Conservation (phyloP, 2,329 filamentous ascomycete species). For the Cercospora sp. region DNA sequence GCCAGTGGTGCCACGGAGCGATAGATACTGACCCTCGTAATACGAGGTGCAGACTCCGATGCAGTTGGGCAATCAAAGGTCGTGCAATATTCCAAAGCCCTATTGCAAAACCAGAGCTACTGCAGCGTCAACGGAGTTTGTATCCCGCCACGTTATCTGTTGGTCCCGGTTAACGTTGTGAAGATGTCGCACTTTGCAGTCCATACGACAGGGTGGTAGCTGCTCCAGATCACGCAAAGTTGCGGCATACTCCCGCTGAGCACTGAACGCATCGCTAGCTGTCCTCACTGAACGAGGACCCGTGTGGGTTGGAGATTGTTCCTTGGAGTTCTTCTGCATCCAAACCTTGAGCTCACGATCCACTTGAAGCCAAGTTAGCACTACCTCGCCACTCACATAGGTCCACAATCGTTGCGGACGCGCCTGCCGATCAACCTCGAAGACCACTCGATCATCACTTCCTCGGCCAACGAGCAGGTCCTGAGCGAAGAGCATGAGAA, state of each 20-base stretch:
- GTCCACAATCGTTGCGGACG: neutral
- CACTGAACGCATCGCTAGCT: too few species aligned
- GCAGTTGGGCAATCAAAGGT: too few species aligned
- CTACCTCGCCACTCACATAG: neutral
- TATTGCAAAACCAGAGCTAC: too few species aligned
- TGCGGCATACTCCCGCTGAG: neutral
- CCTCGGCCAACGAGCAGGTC: neutral
- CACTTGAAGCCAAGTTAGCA: neutral
- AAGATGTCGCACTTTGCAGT: neutral
- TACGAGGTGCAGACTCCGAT: too few species aligned
- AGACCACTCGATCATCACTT: neutral
- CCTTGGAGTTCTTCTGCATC: neutral
- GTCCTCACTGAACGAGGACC: too few species aligned
- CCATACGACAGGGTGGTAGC: neutral
- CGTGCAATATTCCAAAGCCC: neutral
- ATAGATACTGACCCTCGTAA: too few species aligned
- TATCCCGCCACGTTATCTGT: neutral
- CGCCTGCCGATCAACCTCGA: neutral
- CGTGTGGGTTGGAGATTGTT: neutral
- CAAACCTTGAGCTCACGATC: neutral
- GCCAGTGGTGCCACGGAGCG: too few species aligned
- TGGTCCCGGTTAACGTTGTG: neutral
- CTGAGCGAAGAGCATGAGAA: neutral
- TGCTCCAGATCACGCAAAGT: neutral
- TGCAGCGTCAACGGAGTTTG: neutral